Conservation (phyloP, 805 yeast genomes). For the Saccharomycopsis selenospora region DNA sequence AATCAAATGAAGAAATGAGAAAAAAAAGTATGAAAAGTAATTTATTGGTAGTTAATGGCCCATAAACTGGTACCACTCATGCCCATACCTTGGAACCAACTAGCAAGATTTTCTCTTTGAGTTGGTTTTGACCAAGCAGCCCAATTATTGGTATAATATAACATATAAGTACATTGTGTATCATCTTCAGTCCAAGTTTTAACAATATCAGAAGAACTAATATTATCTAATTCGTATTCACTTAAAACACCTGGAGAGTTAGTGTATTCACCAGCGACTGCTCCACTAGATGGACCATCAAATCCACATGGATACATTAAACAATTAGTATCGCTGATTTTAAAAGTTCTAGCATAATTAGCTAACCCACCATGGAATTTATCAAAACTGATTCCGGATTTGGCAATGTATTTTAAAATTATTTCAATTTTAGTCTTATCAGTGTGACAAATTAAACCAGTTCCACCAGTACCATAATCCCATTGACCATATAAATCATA, state of each 20-base stretch:
- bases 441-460: conserved; percentile 6
- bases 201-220: neutral
- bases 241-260: conserved; percentile 3
- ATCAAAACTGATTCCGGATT: conserved; percentile 1
- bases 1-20: neutral
- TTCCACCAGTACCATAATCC: conserved; percentile 2
- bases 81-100: conserved; percentile 7
- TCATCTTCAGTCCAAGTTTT: conserved; percentile 3
- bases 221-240: neutral
- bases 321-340: neutral
- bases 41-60: conserved; percentile 1
- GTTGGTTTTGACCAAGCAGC: conserved; percentile 4
- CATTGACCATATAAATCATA: conserved; percentile 8
- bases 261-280: conserved; percentile 3
- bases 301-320: conserved; percentile 1
- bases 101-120: neutral
- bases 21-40: neutral
- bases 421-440: conserved; percentile 3
- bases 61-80: conserved; percentile 8
- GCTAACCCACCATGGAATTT: conserved; percentile 8
- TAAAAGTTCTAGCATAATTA: conserved; percentile 8
- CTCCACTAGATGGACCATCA: conserved; percentile 3
- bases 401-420: neutral
- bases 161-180: conserved; percentile 5
- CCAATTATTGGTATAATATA: conserved; percentile 7